Percentiles rank a stretch among this genome's conserved stretches.
phyloP scores from a whole-genome alignment of 2,329 filamentous ascomycete genomes.

The Lachnellula suecica region DNA sequence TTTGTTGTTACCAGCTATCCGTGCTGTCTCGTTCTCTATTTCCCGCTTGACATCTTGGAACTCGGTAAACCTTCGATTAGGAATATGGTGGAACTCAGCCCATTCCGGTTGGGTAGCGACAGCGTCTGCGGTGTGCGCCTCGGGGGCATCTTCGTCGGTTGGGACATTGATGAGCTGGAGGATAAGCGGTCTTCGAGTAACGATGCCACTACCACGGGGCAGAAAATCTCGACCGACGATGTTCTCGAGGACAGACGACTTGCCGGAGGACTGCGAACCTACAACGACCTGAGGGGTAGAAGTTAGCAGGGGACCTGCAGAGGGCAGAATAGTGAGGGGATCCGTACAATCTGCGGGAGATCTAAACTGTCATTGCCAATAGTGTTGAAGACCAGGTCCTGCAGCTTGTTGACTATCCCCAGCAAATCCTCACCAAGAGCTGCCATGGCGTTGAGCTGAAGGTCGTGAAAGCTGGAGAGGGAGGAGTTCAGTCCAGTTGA shows the following conservation, averaged over 20 bases:
- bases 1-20: conserved; percentile 95
- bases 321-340: conserved; percentile 25
- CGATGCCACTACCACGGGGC: conserved; percentile 93
- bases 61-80: conserved; percentile 83
- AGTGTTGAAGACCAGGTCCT: conserved; percentile 98
- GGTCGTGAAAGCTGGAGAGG: neutral
- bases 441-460: conserved; percentile 61
- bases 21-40: conserved; percentile 93
- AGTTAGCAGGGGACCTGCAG: conserved; percentile 16
- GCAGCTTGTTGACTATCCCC: conserved; percentile 94
- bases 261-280: conserved; percentile 96
- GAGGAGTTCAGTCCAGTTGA: conserved; percentile 26
- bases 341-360: conserved; percentile 89
- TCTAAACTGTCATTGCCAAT: conserved; percentile 98
- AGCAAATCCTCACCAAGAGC: conserved; percentile 94
- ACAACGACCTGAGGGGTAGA: conserved; percentile 70
- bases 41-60: conserved; percentile 93
- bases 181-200: conserved; percentile 90
- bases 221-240: conserved; percentile 98
- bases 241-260: conserved; percentile 98
- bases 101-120: conserved; percentile 69
- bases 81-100: conserved; percentile 96
- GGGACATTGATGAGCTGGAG: conserved; percentile 98
- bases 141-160: conserved; percentile 64
- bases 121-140: conserved; percentile 75